Base-by-base conservation (phyloP, 225 moss, liverwort and hornwort species). In the Polytrichum commune region DNA sequence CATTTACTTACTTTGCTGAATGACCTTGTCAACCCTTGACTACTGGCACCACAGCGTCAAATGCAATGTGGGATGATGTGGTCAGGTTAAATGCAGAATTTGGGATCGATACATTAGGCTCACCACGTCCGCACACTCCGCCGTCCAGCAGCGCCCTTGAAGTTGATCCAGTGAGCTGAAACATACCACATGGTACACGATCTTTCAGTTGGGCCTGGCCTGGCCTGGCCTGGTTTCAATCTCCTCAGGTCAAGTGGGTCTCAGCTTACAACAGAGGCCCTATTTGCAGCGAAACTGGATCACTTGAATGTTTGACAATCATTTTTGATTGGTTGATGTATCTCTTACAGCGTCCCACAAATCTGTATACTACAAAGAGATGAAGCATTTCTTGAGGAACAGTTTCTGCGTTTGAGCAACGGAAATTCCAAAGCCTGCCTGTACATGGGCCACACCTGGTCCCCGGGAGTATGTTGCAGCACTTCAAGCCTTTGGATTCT, bases 1-100 rank as follows among this genome's bases (percentile, higher is more conserved):
- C 2, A 22, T 58, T 23, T 23, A n/a, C 8, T 22, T 58, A 33
- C 33, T 33, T 8, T 2, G 22, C 6, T 58, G 6, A 58, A 9
- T 24, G 6, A 58, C 62, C 13, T 5, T 53, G 54, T 19, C 46
- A 54, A 18, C 65, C 92, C 88, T 90, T 90, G 75, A 90, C 84
- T 65, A 20, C 22, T 10, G 18, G 20, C 5, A 8, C 66, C n/a
- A 72, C 70, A 90, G 90, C 86, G 77, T 82, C 88, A 29, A 89
- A 81, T 78, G 63, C 81, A 32, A 81, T 88, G 84, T 92, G 89
- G 95, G 83, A 85, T 63, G 93, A 90, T 28, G 85, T 85, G 8
- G 90, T 89, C 69, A 82, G 89, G 70, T 77, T 90, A 7, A 86
- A 85, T 67, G 77, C 84, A 16, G 94, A 86, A 20, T 89, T 88